Conservation (phyloP, 2,329 filamentous ascomycete species). For the Stenocarpella maydis region DNA sequence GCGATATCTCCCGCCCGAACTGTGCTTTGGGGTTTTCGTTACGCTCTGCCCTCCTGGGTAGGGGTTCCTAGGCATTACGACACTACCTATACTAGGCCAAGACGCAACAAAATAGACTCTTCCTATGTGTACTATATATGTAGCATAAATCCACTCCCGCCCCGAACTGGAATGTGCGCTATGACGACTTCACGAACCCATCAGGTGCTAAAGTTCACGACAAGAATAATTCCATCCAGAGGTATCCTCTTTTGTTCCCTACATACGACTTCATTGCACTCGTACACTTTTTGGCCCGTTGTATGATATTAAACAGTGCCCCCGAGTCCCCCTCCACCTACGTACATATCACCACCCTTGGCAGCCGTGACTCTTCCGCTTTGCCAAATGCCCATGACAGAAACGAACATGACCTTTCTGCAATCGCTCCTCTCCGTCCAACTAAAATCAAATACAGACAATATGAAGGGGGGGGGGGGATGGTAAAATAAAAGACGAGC, state of each 20-base stretch:
- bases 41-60: slow-evolving; percentile 3
- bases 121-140: too few relatives aligned
- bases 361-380: background rate
- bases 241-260: background rate
- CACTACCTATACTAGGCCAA: background rate
- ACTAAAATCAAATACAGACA: slow-evolving; percentile 20
- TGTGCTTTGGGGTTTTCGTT: background rate
- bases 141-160: background rate
- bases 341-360: background rate
- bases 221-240: background rate
- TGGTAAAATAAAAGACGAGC: background rate
- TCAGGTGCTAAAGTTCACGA: background rate
- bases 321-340: background rate
- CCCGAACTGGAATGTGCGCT: background rate
- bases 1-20: background rate
- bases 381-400: slow-evolving; percentile 2
- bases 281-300: slow-evolving; percentile 12
- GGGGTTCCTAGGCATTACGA: background rate
- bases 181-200: background rate
- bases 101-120: too few relatives aligned
- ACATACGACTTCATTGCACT: slow-evolving; percentile 26
- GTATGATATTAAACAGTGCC: slow-evolving; percentile 11
- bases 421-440: background rate
- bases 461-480: slow-evolving; percentile 15
- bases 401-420: background rate